Evolutionary conservation across 108 stramenopile species (phyloP).

Genomic region (Parietichytrium sp.): DNA sequence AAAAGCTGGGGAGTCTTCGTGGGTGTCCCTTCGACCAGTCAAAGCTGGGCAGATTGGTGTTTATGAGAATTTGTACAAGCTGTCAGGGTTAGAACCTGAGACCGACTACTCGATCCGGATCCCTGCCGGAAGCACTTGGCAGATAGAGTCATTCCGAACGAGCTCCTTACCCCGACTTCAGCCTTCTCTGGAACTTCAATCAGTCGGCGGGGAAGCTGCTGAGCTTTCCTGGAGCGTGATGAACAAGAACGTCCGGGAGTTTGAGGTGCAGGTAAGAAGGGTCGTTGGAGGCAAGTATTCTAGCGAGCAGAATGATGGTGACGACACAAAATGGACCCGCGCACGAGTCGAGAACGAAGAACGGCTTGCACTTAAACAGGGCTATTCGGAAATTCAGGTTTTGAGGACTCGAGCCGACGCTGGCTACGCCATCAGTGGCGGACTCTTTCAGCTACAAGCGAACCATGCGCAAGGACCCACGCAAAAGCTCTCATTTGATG

Average conservation of each 20-base stretch:
- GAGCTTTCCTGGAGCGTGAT: background rate
- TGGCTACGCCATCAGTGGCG: background rate
- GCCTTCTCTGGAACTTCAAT: no score
- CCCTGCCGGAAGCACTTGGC: no score
- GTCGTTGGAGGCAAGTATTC: background rate
- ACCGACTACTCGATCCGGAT: no score
- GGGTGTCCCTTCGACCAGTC: no score
- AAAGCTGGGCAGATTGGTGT: no score
- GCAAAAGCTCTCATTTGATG: background rate
- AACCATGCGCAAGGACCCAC: background rate
- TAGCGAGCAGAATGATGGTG: background rate
- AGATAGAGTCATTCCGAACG: no score
- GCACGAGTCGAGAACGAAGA: background rate
- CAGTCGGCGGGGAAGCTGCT: no score
- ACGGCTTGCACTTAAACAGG: background rate
- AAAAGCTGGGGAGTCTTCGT: no score
- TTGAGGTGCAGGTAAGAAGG: background rate
- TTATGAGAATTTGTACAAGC: no score
- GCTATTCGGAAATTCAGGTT: background rate
- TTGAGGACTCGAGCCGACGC: background rate
- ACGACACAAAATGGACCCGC: background rate
- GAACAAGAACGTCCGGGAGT: background rate
- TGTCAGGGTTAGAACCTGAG: no score
- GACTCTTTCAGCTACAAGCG: background rate
- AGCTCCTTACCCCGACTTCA: no score